Conservation (phyloP, 2,329 filamentous ascomycete genomes). For the Fusarium secorum region DNA sequence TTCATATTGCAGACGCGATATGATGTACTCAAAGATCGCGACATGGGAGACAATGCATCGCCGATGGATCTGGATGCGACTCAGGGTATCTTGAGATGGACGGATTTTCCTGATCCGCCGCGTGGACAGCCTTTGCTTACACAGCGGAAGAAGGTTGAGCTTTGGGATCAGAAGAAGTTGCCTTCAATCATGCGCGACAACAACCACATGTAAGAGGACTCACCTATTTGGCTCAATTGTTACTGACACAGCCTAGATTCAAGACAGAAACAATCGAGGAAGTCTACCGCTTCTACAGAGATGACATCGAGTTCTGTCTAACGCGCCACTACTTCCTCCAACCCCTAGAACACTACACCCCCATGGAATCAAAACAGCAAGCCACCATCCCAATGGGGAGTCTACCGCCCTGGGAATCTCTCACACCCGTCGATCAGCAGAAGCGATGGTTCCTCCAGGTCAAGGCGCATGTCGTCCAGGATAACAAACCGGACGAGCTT, state of each 20-base stretch:
- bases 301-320: slow-evolving; percentile 63
- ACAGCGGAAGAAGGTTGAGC: slow-evolving; percentile 64
- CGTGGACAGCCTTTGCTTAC: slow-evolving; percentile 56
- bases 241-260: slow-evolving; percentile 48
- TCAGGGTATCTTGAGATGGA: slow-evolving; percentile 63
- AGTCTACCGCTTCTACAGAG: slow-evolving; percentile 60
- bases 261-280: slow-evolving; percentile 63
- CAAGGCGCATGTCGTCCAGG: slow-evolving; percentile 62
- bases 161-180: slow-evolving; percentile 60
- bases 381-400: slow-evolving; percentile 28
- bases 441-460: slow-evolving; percentile 64
- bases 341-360: slow-evolving; percentile 43
- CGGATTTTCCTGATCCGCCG: slow-evolving; percentile 66
- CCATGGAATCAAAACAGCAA: slow-evolving; percentile 42
- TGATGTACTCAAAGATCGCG: slow-evolving; percentile 57
- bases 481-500: slow-evolving; percentile 65
- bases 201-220: slow-evolving; percentile 55
- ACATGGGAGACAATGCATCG: slow-evolving; percentile 52
- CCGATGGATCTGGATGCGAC: slow-evolving; percentile 52
- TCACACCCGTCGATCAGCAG: slow-evolving; percentile 58
- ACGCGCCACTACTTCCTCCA: slow-evolving; percentile 56
- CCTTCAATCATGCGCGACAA: slow-evolving; percentile 60
- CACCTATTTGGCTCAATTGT: fast-evolving
- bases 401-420: slow-evolving; percentile 57
- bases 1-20: slow-evolving; percentile 65